Percentiles rank a stretch among this genome's conserved stretches.
Conservation (phyloP, 257 asterid species). For the Solanum rostratum region DNA sequence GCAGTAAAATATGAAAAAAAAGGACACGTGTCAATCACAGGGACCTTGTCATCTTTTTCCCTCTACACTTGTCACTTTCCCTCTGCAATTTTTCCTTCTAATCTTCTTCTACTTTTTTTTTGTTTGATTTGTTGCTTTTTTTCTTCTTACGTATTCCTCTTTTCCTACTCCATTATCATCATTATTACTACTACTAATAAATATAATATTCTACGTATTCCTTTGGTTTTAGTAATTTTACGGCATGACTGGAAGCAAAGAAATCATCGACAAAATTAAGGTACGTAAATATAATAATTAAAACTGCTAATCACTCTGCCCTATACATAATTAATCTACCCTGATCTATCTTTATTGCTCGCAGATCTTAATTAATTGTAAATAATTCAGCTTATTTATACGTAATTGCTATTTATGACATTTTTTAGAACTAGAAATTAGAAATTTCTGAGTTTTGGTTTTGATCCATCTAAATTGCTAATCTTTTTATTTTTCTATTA, state of each 20-base stretch:
- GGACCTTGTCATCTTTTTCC: background rate
- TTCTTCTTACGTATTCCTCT: background rate
- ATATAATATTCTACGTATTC: background rate
- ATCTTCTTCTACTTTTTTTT: background rate
- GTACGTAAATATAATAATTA: constrained; percentile 9
- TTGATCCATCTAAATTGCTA: background rate
- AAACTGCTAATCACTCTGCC: background rate
- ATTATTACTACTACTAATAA: background rate
- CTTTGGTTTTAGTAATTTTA: background rate
- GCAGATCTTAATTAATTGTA: background rate
- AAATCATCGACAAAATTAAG: constrained; percentile 57
- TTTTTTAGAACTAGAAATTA: background rate
- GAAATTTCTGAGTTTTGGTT: background rate
- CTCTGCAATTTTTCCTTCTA: background rate
- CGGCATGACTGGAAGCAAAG: constrained; percentile 37
- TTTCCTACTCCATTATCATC: background rate
- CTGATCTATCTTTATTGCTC: background rate
- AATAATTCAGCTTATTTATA: background rate
- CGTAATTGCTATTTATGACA: background rate
- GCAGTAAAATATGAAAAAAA: background rate
- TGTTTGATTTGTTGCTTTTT: background rate
- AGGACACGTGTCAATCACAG: constrained; percentile 11
- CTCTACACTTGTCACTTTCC: constrained; percentile 3
- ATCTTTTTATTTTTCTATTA: background rate
- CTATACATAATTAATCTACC: background rate